Conservation (phyloP, 768 basidiomycete species). For the Amanita thiersii region DNA sequence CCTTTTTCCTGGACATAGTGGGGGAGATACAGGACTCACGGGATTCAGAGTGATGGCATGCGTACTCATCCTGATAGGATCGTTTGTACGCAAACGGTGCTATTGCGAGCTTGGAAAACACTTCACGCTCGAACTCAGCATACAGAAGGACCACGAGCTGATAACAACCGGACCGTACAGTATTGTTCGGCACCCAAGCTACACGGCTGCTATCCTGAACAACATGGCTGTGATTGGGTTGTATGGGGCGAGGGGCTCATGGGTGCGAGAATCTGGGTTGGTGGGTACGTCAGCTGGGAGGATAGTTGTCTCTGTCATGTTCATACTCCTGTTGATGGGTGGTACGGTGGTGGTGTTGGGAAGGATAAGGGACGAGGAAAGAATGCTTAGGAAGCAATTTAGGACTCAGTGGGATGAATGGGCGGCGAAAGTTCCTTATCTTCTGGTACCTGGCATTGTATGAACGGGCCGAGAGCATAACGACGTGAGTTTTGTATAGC, state of each 20-base stretch:
- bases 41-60: no score
- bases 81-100: conserved; percentile 30
- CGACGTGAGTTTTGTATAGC: no score
- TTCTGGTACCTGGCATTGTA: conserved; percentile 31
- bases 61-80: conserved; percentile 28
- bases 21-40: no score
- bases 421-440: conserved; percentile 36
- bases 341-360: conserved; percentile 22
- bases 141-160: conserved; percentile 35
- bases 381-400: conserved; percentile 29
- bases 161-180: conserved; percentile 40
- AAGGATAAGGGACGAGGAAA: conserved; percentile 39
- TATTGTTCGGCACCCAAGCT: conserved; percentile 42
- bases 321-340: conserved; percentile 16
- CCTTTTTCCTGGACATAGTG: no score
- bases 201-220: conserved; percentile 30
- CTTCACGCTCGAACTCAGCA: conserved; percentile 47
- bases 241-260: conserved; percentile 31
- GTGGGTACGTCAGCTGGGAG: conserved; percentile 22
- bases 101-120: conserved; percentile 36
- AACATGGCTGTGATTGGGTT: conserved; percentile 26
- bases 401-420: conserved; percentile 34
- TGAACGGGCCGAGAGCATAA: no score
- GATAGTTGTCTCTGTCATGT: conserved; percentile 20
- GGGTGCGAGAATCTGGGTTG: conserved; percentile 33